Evolutionary conservation across 202 grass and related monocot species (phyloP).

Genomic region (Bolboschoenoplectus hybrid): DNA sequence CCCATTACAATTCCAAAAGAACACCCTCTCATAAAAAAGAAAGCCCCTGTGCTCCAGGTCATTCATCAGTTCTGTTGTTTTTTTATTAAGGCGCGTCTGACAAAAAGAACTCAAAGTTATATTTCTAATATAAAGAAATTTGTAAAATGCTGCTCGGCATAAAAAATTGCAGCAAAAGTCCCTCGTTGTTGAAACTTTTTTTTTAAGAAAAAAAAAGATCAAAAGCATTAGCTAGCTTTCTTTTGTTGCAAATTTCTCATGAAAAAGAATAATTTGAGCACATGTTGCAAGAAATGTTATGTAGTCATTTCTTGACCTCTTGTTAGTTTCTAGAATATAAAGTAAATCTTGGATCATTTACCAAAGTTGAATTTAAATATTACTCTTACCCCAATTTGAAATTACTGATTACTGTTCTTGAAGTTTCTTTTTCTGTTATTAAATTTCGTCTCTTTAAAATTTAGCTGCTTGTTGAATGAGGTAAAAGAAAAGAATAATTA

Average conservation of each 20-base stretch:
- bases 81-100: background rate
- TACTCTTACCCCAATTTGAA: background rate
- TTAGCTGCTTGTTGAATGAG: slow-evolving; percentile 12
- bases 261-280: background rate
- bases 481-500: background rate
- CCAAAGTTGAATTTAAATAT: slow-evolving; percentile 4
- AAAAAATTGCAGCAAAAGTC: background rate
- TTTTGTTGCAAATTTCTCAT: background rate
- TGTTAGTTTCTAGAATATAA: background rate
- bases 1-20: slow-evolving; percentile 69
- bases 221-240: background rate
- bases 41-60: slow-evolving; percentile 84
- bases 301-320: background rate
- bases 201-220: no score
- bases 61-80: slow-evolving; percentile 12
- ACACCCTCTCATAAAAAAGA: slow-evolving; percentile 82
- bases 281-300: background rate
- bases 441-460: background rate
- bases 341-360: background rate
- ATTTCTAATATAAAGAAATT: background rate
- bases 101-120: background rate
- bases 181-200: background rate
- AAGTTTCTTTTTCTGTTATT: background rate
- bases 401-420: background rate
- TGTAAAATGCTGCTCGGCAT: background rate